phyloP scores from a whole-genome alignment of 176 grass and related monocot genomes.

The Rhipidocladum racemiflorum region DNA sequence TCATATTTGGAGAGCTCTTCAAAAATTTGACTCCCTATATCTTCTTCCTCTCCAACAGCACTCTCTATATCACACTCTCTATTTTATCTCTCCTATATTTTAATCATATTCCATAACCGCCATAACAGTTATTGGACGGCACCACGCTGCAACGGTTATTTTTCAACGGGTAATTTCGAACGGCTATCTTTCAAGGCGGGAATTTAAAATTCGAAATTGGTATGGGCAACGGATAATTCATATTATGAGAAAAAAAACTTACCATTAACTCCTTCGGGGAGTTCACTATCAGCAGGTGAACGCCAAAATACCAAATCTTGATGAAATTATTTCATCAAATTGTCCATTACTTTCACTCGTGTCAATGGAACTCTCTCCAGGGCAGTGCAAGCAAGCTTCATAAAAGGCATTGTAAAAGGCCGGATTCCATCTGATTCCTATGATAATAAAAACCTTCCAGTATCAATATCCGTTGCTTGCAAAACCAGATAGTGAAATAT shows the following conservation, averaged over 20 bases:
- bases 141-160: too few species aligned
- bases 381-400: slow-evolving; percentile 96
- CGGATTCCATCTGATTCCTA: slow-evolving; percentile 93
- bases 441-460: slow-evolving; percentile 26
- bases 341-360: slow-evolving; percentile 66
- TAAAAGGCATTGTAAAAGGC: slow-evolving; percentile 97
- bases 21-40: too few species aligned
- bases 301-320: slow-evolving; percentile 92
- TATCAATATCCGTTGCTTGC: not conserved
- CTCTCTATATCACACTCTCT: too few species aligned
- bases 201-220: too few species aligned
- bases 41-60: too few species aligned
- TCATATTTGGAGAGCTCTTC: too few species aligned
- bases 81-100: too few species aligned
- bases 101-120: too few species aligned
- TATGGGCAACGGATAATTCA: too few species aligned
- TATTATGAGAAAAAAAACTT: slow-evolving; percentile 26
- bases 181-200: too few species aligned
- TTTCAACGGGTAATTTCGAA: too few species aligned
- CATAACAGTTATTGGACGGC: too few species aligned
- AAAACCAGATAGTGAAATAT: not conserved
- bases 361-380: slow-evolving; percentile 90
- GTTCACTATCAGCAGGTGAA: slow-evolving; percentile 68
- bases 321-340: slow-evolving; percentile 86
- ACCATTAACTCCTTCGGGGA: slow-evolving; percentile 68